Evolutionary conservation across 2,329 filamentous ascomycete species (phyloP), one percentile per base, ranked within the genome.

Genomic region (Chalaropsis thielavioides): DNA sequence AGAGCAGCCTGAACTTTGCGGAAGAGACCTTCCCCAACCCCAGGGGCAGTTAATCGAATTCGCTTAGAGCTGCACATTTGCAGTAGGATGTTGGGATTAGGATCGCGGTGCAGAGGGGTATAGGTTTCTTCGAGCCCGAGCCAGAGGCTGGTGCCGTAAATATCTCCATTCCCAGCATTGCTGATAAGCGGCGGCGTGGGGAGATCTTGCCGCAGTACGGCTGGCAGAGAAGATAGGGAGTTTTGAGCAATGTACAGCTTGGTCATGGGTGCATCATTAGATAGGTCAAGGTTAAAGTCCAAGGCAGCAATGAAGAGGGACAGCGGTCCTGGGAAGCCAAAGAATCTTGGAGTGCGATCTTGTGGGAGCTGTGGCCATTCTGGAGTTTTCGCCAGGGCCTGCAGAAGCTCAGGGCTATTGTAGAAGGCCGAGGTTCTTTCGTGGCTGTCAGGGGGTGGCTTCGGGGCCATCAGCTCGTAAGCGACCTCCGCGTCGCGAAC

Each of bases 141-240:
- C 92, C 92, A 99, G 54, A 97, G 78, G 70, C 89, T 95, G 0
- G 88, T 86, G 70, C 81, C 83, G 72, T 97, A 96, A n/a, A 96
- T 75, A 72, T 96, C 92, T 2, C 90, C 90, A 69, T 82, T 87
- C 0, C 89, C 89, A 1, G 83, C 80, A 6, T 76, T 72, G 2
- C 71, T 73, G 2, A 95, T 83, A 3, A 92, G 71, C 0, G 78
- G 72, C 0, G 91, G 92, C 0, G 81, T 80, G 0, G 87, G 86
- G 0, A 96, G 73, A 70, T 95, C 89, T 2, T 78, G 72, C 64
- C 78, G 81, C 0, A 96, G 75, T 0, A 74, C 68, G 0, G 69
- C 62, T 0, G 92, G 91, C 0, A 97, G 80, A 64, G 88, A 81
- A 3, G 78, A 71, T 1, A 96, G 79, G 40, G 87, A 79, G 15